Evolutionary conservation across 495 filamentous ascomycete species (phyloP).

Genomic region (Penicillium tannophilum): DNA sequence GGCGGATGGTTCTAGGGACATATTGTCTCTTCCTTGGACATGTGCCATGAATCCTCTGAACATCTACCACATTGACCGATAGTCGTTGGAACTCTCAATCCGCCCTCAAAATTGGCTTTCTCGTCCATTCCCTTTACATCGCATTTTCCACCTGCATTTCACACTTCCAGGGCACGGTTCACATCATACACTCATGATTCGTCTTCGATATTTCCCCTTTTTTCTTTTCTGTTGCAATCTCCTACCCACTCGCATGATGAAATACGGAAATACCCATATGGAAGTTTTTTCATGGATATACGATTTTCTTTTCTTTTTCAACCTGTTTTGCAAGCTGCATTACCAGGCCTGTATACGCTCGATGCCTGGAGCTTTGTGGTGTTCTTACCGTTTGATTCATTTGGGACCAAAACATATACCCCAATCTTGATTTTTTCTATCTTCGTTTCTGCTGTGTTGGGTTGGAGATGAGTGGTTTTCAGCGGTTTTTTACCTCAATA

Average conservation of each 20-base stretch:
- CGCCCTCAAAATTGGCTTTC: too few relatives aligned
- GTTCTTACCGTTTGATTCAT: conserved; percentile 4
- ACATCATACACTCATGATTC: neutral
- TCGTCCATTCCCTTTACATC: too few relatives aligned
- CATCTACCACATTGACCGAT: too few relatives aligned
- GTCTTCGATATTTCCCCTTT: neutral
- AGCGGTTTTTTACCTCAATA: neutral
- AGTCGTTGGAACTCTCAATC: too few relatives aligned
- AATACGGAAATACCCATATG: conserved; percentile 4
- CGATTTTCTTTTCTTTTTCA: conserved; percentile 8
- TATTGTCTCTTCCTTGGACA: neutral
- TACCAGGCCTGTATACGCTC: neutral
- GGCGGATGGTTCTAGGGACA: conserved; percentile 64
- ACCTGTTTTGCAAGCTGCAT: neutral
- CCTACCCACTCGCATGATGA: neutral
- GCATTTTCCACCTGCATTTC: too few relatives aligned
- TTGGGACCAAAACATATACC: conserved; percentile 13
- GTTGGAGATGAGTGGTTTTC: neutral
- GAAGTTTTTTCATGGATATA: conserved; percentile 8
- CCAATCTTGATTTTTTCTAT: neutral
- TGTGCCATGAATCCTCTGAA: neutral
- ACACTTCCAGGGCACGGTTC: too few relatives aligned
- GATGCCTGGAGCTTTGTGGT: conserved; percentile 1
- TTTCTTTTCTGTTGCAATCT: neutral
- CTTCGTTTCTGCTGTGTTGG: neutral